Base-by-base conservation (phyloP, 2,329 filamentous ascomycete genomes). In the Colletotrichum sp. region DNA sequence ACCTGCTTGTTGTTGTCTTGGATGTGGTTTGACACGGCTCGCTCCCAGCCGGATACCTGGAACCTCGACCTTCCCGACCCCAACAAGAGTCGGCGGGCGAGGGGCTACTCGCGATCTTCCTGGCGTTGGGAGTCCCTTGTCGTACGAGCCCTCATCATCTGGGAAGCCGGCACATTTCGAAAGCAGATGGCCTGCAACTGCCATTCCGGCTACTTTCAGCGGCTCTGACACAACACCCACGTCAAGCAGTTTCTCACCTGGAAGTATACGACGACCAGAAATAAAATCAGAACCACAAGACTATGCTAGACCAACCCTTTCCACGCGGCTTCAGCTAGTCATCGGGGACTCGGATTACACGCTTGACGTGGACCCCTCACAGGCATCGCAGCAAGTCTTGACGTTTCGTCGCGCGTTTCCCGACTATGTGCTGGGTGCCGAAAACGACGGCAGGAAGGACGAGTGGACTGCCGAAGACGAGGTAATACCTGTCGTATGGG, bases 361-460 rank as follows among this genome's bases (percentile, higher is more conserved):
- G 8, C 34, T 77, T 5, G 82, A 85, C 67, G 80, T 79, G 5
- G 78, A 80, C 2, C 78, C 80, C 21, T 78, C 81, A 13, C 80
- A 83, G 44, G 80, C 81, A n/a, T 81, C 82, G 15, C 80, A 81
- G n/a, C 66, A 74, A 55, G 74, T 82, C 8, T 78, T 85, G 8
- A 72, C 77, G 18, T 80, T 74, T 6, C 80, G 80, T 16, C 77
- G 72, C 10, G 49, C 78, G 16, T 69, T 78, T 2, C 79, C 80
- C 2, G 71, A 72, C 7, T 67, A 71, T 15, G 79, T 74, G 18
- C 70, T 78, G 49, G 63, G 69, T 24, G n/a, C 52, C 18, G 44
- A 57, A 30, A 77, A 59, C 18, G 32, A 65, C 8, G 26, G 8
- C 9, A 15, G 24, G n/a, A 24, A 44, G n/a, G 57, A 68, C 15